Conservation (phyloP, 1,139 yeast genomes). For the Pichia sp. region DNA sequence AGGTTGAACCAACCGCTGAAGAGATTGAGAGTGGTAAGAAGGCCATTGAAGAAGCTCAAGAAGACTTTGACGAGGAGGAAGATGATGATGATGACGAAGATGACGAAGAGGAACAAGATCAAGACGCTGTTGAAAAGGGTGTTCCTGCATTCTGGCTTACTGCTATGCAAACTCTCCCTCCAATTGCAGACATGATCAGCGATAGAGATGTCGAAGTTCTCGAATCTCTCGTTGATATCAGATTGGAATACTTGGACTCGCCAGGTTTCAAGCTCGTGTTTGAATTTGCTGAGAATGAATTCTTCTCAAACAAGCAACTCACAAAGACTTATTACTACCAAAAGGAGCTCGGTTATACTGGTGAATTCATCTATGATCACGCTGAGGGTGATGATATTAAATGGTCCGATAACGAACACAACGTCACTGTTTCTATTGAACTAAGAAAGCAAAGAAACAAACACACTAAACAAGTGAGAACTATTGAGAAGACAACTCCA, state of each 20-base stretch:
- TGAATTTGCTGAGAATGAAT: conserved; percentile 72
- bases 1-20: conserved; percentile 65
- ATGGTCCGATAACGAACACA: conserved; percentile 76
- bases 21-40: conserved; percentile 72
- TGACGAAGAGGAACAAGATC: conserved; percentile 39
- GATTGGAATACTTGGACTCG: conserved; percentile 72
- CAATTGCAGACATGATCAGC: conserved; percentile 77
- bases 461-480: conserved; percentile 94
- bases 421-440: conserved; percentile 82
- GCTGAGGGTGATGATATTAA: conserved; percentile 87
- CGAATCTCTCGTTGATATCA: conserved; percentile 58
- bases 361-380: conserved; percentile 94
- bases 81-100: conserved; percentile 27
- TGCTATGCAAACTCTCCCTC: conserved; percentile 79
- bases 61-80: conserved; percentile 39
- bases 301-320: conserved; percentile 63
- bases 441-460: conserved; percentile 97
- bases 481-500: conserved; percentile 90
- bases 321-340: conserved; percentile 90
- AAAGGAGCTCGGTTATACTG: conserved; percentile 89
- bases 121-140: conserved; percentile 44
- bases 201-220: conserved; percentile 89
- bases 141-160: conserved; percentile 97
- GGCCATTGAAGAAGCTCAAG: conserved; percentile 34
- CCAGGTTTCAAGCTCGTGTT: conserved; percentile 91